Conservation (phyloP, 345 rosid genomes). For the Lenwebbia sp. region DNA sequence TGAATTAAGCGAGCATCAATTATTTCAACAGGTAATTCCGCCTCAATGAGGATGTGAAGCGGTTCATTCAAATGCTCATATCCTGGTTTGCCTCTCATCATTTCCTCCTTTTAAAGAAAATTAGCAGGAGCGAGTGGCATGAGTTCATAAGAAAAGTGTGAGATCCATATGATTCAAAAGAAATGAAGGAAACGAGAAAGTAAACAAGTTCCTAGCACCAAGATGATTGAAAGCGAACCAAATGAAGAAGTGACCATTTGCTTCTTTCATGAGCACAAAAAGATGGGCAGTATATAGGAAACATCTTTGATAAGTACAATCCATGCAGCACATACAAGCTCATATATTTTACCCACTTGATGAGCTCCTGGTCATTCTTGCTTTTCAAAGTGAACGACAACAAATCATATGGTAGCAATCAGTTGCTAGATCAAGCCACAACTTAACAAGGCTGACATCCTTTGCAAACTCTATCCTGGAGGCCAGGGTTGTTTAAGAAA, state of each 20-base stretch:
- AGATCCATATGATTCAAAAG: not conserved
- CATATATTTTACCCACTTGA: not conserved
- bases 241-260: not conserved
- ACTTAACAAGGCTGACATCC: not conserved
- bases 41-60: slow-evolving; percentile 91
- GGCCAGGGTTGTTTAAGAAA: not conserved
- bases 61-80: slow-evolving; percentile 95
- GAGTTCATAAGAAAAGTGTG: not conserved
- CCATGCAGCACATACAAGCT: not conserved
- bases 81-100: slow-evolving; percentile 95
- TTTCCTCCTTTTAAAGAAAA: slow-evolving; percentile 53
- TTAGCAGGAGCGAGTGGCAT: not conserved
- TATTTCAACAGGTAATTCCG: slow-evolving; percentile 84
- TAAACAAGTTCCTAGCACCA: not conserved
- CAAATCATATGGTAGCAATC: not conserved
- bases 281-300: not conserved
- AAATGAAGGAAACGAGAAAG: not conserved
- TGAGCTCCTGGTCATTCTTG: not conserved
- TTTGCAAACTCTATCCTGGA: not conserved
- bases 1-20: slow-evolving; percentile 85
- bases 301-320: not conserved
- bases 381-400: not conserved
- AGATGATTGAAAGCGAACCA: not conserved
- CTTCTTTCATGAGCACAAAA: not conserved
- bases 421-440: not conserved